A percentile compares a stretch with the other conserved stretches of the same genome.
phyloP scores from a whole-genome alignment of 73 alveolate genomes.

The Paraurostyla sp. region DNA sequence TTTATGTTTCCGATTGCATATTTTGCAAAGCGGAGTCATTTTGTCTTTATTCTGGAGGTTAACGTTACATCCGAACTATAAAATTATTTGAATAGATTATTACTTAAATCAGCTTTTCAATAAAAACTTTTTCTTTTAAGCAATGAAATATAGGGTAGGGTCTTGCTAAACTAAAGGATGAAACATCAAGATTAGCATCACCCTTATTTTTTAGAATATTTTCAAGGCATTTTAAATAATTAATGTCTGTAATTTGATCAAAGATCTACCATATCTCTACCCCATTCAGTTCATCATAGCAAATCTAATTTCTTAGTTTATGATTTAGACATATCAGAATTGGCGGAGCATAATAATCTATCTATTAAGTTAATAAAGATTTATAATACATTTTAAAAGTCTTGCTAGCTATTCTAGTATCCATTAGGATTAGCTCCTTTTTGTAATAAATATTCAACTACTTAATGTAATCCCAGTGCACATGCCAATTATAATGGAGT shows the following conservation, averaged over 20 bases:
- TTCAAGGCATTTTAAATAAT: slow-evolving; percentile 13
- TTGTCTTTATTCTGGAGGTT: not conserved
- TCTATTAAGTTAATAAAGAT: too few relatives aligned
- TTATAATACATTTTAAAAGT: too few relatives aligned
- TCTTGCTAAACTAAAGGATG: not conserved
- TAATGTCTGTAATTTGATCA: not conserved
- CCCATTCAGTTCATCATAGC: slow-evolving; percentile 13
- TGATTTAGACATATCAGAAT: not conserved
- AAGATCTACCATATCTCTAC: not conserved
- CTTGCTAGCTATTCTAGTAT: not conserved
- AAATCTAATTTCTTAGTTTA: not conserved
- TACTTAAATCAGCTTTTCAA: not conserved
- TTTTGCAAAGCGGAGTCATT: not conserved
- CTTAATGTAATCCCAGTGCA: not conserved
- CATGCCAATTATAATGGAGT: slow-evolving; percentile 51
- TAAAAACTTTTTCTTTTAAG: not conserved
- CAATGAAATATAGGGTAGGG: slow-evolving; percentile 30
- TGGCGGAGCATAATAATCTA: slow-evolving; percentile 26
- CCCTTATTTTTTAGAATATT: not conserved
- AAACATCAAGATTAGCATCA: slow-evolving; percentile 25
- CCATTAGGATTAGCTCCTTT: slow-evolving; percentile 31
- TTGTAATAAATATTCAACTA: slow-evolving; percentile 4
- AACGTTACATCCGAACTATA: slow-evolving; percentile 29
- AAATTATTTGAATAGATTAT: too few relatives aligned
- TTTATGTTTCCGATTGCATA: not conserved